Conservation (phyloP, 768 basidiomycete species). For the Filobasidium floriforme region DNA sequence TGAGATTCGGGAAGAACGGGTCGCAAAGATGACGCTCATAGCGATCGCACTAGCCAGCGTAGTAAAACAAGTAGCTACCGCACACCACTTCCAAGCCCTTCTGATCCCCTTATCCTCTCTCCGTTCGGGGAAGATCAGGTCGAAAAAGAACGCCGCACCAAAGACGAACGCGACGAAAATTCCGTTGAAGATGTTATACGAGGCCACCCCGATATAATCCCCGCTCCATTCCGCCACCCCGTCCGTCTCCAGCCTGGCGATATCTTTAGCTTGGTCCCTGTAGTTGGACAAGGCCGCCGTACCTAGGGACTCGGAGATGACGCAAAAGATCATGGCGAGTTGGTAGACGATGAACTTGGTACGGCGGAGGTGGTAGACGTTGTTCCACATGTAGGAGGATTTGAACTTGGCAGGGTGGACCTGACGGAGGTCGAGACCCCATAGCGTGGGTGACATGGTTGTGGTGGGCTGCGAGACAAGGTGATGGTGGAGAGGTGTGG, state of each 20-base stretch:
- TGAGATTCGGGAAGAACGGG: neutral
- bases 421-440: constrained; percentile 11
- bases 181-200: constrained; percentile 12
- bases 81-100: constrained; percentile 1
- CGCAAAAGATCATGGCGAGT: constrained; percentile 7
- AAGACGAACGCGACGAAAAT: constrained; percentile 4
- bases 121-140: constrained; percentile 8
- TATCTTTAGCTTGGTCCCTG: constrained; percentile 3
- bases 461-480: neutral
- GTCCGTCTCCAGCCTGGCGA: neutral
- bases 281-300: neutral
- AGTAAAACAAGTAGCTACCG: constrained; percentile 39
- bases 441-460: constrained; percentile 1
- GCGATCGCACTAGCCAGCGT: constrained; percentile 49
- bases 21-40: constrained; percentile 12
- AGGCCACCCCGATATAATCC: neutral
- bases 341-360: constrained; percentile 6
- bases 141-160: constrained; percentile 9
- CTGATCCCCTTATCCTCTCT: neutral
- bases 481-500: neutral
- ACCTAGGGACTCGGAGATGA: constrained; percentile 1
- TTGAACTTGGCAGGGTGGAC: constrained; percentile 8
- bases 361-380: constrained; percentile 6
- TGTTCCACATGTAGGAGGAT: constrained; percentile 8
- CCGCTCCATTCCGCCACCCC: neutral